Conservation (phyloP, 2,329 filamentous ascomycete genomes). For the Gnomoniopsis smithogilvyi region DNA sequence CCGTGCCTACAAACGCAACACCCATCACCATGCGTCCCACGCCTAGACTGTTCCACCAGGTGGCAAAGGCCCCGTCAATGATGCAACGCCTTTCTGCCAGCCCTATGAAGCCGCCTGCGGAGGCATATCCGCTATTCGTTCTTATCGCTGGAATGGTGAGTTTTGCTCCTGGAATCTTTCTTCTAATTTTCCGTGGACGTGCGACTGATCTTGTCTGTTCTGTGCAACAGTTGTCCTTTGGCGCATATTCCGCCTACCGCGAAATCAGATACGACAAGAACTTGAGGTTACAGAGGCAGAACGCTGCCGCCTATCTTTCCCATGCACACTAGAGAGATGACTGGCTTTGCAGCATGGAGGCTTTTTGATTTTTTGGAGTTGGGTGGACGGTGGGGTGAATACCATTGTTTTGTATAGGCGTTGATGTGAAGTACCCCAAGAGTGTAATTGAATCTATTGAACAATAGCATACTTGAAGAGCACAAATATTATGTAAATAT, state of each 20-base stretch:
- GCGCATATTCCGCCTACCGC: constrained; percentile 12
- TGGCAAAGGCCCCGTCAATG: constrained; percentile 4
- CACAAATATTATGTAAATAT: too few species aligned
- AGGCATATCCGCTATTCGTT: constrained; percentile 15
- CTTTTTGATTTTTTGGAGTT: not conserved
- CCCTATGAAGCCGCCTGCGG: constrained; percentile 15
- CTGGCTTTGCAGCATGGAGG: not conserved
- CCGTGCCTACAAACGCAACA: not conserved
- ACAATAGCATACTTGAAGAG: too few species aligned
- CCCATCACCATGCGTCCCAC: constrained; percentile 14
- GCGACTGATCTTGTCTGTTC: not conserved
- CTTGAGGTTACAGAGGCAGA: constrained; percentile 13
- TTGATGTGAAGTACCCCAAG: too few species aligned
- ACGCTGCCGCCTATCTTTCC: constrained; percentile 5
- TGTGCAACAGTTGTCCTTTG: constrained; percentile 4
- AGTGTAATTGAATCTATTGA: too few species aligned
- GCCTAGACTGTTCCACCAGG: constrained; percentile 13
- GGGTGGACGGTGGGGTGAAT: not conserved
- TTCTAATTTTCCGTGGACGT: not conserved
- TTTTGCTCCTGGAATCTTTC: too few species aligned
- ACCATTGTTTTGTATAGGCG: constrained; percentile 2
- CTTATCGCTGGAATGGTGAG: constrained; percentile 16
- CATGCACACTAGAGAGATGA: not conserved
- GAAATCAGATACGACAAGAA: constrained; percentile 16
- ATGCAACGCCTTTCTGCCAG: constrained; percentile 10